Evolutionary conservation across 352 stramenopile genomes (phyloP).

Genomic region (Phytophthora sp.): DNA sequence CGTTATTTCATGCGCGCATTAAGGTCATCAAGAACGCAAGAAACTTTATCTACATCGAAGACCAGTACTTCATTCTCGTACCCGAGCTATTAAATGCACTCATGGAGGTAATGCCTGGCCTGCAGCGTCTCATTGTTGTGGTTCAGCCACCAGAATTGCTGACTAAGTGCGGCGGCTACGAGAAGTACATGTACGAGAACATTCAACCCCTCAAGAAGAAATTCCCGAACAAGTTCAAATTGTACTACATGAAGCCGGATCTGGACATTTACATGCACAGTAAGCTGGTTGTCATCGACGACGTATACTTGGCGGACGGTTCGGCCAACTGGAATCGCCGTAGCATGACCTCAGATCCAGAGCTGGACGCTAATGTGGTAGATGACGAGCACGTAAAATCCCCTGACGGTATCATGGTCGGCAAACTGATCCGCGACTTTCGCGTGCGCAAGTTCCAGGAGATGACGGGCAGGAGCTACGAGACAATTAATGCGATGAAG

Average conservation of each 20-base stretch:
- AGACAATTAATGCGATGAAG: constrained; percentile 43
- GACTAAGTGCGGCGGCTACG: constrained; percentile 36
- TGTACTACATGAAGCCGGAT: constrained; percentile 42
- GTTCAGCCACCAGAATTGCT: constrained; percentile 34
- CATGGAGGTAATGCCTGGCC: constrained; percentile 40
- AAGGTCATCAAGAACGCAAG: constrained; percentile 60
- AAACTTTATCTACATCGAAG: constrained; percentile 75
- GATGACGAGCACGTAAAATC: constrained; percentile 33
- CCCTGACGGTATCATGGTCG: constrained; percentile 36
- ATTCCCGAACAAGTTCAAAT: constrained; percentile 57
- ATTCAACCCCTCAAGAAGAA: constrained; percentile 39
- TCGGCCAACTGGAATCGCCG: constrained; percentile 70
- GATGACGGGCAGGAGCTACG: constrained; percentile 45
- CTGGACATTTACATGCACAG: constrained; percentile 60
- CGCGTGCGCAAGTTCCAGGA: constrained; percentile 68
- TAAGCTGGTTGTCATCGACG: constrained; percentile 60
- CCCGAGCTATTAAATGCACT: constrained; percentile 46
- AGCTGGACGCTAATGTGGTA: constrained; percentile 56
- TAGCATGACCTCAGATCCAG: constrained; percentile 65
- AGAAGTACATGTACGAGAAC: constrained; percentile 59
- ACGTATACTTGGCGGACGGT: constrained; percentile 57
- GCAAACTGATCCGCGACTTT: constrained; percentile 46
- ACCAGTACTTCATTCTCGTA: constrained; percentile 70
- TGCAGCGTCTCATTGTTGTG: constrained; percentile 60
- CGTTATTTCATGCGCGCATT: constrained; percentile 51